These are phyloP conservation scores for Massariosphaeria phaeospora DNA, from an alignment of 495 filamentous ascomycete species.

Conservation along the genomic window DNA sequence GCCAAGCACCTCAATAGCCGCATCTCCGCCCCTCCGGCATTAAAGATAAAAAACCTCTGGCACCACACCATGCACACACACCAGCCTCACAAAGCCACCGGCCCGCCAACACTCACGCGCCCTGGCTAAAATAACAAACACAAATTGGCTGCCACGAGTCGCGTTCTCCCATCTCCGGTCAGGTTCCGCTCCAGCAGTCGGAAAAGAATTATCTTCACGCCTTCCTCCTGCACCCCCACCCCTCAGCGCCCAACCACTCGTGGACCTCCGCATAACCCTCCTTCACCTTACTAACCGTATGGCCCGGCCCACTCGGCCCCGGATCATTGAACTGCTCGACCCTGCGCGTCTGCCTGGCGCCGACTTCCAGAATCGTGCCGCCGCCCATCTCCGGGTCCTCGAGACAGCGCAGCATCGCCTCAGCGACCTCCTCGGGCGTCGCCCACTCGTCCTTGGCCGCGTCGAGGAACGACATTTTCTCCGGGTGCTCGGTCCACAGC, in stretches of 20 bases:
- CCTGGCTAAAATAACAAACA: too few species aligned
- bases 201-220: too few species aligned
- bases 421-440: constrained; percentile 59
- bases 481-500: constrained; percentile 63
- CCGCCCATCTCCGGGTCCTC: constrained; percentile 44
- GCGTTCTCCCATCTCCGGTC: background rate
- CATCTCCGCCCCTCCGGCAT: constrained; percentile 18
- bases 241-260: constrained; percentile 41
- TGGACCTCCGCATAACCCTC: constrained; percentile 46
- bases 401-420: constrained; percentile 58
- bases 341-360: constrained; percentile 48
- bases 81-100: background rate
- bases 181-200: background rate
- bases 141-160: too few species aligned
- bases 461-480: constrained; percentile 57
- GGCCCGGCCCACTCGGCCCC: constrained; percentile 50
- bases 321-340: constrained; percentile 55
- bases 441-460: constrained; percentile 54
- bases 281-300: constrained; percentile 45
- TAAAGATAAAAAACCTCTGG: constrained; percentile 2
- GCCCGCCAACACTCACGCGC: background rate
- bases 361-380: constrained; percentile 55
- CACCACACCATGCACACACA: background rate
- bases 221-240: constrained; percentile 19
- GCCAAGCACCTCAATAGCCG: background rate